phyloP scores from a whole-genome alignment of 371 early-diverging fungal species.

The Rhizopus sp. region DNA sequence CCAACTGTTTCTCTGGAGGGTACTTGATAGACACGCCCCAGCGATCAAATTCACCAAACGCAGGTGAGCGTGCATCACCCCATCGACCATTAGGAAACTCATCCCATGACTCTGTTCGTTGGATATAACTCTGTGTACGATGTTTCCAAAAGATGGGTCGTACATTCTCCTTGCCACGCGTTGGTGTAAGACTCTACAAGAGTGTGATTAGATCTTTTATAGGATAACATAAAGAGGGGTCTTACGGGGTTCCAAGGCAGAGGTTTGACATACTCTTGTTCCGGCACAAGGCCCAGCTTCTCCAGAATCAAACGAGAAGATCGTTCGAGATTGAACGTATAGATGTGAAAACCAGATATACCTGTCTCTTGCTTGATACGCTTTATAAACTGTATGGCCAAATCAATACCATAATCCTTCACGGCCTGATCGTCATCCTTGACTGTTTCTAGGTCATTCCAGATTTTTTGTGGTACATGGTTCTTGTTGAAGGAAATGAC shows the following conservation, averaged over 20 bases:
- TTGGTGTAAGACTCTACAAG: constrained; percentile 63
- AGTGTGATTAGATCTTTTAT: not conserved
- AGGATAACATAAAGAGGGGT: not conserved
- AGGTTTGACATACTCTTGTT: constrained; percentile 78
- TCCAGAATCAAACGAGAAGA: constrained; percentile 85
- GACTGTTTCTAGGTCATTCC: constrained; percentile 86
- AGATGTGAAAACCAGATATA: constrained; percentile 76
- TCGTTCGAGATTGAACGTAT: constrained; percentile 91
- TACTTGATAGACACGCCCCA: constrained; percentile 83
- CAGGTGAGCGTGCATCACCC: constrained; percentile 94
- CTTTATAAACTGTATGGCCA: constrained; percentile 79
- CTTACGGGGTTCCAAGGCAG: constrained; percentile 91
- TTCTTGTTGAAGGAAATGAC: constrained; percentile 88
- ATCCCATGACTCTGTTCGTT: constrained; percentile 95
- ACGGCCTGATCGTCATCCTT: constrained; percentile 96
- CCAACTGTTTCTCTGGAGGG: constrained; percentile 59
- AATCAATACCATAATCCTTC: constrained; percentile 89
- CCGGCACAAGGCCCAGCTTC: constrained; percentile 75
- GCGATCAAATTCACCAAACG: constrained; percentile 94
- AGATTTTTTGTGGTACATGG: constrained; percentile 80
- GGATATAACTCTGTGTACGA: constrained; percentile 88
- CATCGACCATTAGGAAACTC: constrained; percentile 98
- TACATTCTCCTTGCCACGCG: constrained; percentile 91
- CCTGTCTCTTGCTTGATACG: constrained; percentile 69
- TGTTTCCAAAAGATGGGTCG: constrained; percentile 98